Conservation (phyloP, 345 rosid genomes). For the Aquilaria sinensis region DNA sequence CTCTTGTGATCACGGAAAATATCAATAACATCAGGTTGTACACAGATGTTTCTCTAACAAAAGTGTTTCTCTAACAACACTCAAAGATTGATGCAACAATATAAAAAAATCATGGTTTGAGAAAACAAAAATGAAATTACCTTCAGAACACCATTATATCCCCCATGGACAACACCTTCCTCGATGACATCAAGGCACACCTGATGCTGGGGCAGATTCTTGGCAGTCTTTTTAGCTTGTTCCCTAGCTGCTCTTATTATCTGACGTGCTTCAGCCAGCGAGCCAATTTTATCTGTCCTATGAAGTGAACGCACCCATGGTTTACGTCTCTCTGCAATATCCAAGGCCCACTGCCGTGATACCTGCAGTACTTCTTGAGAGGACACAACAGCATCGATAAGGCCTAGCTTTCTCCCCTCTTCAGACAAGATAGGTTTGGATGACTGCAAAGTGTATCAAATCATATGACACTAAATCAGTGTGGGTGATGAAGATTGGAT, state of each 20-base stretch:
- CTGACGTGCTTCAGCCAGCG: slow-evolving; percentile 75
- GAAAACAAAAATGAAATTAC: slow-evolving; percentile 23
- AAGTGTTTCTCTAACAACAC: background rate
- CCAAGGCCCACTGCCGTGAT: slow-evolving; percentile 79
- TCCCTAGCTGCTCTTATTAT: slow-evolving; percentile 49
- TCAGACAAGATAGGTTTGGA: slow-evolving; percentile 83
- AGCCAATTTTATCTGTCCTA: slow-evolving; percentile 78
- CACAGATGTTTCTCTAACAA: background rate
- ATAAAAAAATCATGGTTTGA: slow-evolving; percentile 2
- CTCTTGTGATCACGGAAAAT: too few relatives aligned
- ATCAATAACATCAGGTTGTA: too few relatives aligned
- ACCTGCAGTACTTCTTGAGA: slow-evolving; percentile 71
- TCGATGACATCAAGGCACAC: slow-evolving; percentile 88
- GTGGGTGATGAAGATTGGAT: too few relatives aligned
- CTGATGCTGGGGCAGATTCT: slow-evolving; percentile 87
- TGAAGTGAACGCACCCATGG: slow-evolving; percentile 85
- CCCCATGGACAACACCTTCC: slow-evolving; percentile 90
- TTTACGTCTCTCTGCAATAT: slow-evolving; percentile 60
- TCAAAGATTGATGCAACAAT: background rate
- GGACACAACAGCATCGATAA: slow-evolving; percentile 69
- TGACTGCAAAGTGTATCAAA: slow-evolving; percentile 36
- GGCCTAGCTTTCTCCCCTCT: slow-evolving; percentile 82
- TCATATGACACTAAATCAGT: background rate
- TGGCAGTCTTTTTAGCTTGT: slow-evolving; percentile 72
- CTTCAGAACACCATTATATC: slow-evolving; percentile 84